Conservation (phyloP, 257 asterid genomes). For the Cordia subcordata region DNA sequence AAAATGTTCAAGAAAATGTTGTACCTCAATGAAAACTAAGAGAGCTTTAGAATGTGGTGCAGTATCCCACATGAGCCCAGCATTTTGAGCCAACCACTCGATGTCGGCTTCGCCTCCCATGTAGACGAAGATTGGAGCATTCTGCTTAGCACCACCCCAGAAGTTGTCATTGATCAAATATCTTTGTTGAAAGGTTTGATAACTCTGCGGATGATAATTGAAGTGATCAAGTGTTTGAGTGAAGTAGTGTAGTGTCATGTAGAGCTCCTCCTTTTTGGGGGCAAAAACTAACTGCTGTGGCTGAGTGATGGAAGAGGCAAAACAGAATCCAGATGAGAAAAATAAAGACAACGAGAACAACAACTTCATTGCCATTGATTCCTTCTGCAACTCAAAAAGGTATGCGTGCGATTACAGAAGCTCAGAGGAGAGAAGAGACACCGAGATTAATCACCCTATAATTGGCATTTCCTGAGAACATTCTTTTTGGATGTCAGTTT, state of each 20-base stretch:
- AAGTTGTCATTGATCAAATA: slow-evolving; percentile 50
- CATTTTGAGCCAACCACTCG: slow-evolving; percentile 89
- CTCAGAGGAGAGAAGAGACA: too few species aligned
- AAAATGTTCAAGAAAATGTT: too few species aligned
- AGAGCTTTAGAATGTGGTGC: slow-evolving; percentile 73
- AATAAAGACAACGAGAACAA: too few species aligned
- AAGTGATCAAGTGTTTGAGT: slow-evolving; percentile 85
- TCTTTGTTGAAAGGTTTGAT: slow-evolving; percentile 74
- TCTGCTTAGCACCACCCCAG: slow-evolving; percentile 69
- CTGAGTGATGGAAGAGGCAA: too few species aligned
- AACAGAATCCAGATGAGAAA: too few species aligned
- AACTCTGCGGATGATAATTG: slow-evolving; percentile 66
- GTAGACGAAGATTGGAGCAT: slow-evolving; percentile 81
- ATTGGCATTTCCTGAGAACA: too few species aligned
- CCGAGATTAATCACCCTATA: too few species aligned
- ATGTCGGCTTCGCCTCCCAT: slow-evolving; percentile 88
- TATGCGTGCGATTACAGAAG: too few species aligned
- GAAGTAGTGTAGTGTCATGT: slow-evolving; percentile 55
- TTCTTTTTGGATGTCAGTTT: too few species aligned
- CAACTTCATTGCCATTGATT: too few species aligned
- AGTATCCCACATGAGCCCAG: slow-evolving; percentile 82
- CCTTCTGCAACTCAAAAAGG: too few species aligned
- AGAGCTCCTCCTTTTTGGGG: slow-evolving; percentile 20
- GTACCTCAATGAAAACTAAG: slow-evolving; percentile 82
- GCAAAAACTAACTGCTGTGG: too few species aligned